A percentile compares a stretch with the other conserved stretches of the same genome.
These are phyloP conservation scores for Neonectria sp. DNA, from an alignment of 2,329 filamentous ascomycete genomes.

Conservation along the genomic window DNA sequence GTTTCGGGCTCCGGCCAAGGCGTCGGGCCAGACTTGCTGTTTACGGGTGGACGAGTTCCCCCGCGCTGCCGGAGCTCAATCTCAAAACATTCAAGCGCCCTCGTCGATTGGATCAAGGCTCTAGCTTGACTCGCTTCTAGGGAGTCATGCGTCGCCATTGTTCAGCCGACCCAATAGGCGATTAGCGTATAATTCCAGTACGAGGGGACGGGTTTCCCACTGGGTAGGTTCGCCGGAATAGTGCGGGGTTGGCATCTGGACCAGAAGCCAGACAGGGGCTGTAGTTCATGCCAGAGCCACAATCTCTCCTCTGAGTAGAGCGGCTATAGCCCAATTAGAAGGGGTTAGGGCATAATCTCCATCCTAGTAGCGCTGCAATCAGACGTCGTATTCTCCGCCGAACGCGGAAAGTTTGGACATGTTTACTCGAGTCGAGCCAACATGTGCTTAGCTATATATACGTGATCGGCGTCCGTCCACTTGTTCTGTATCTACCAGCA, in stretches of 20 bases:
- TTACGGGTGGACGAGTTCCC: not conserved
- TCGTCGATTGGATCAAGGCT: not conserved
- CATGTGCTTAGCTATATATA: not conserved
- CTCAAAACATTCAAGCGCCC: not conserved
- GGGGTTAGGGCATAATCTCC: not conserved
- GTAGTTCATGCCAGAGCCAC: too few species aligned
- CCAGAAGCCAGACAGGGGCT: too few species aligned
- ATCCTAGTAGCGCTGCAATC: constrained; percentile 6
- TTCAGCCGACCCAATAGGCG: not conserved
- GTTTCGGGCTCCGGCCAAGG: not conserved
- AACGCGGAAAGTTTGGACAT: not conserved
- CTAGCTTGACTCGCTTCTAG: too few species aligned
- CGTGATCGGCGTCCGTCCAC: not conserved
- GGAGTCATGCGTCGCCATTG: not conserved
- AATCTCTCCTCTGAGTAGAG: not conserved
- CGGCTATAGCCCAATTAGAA: not conserved
- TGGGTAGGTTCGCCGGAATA: not conserved
- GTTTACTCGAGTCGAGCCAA: not conserved
- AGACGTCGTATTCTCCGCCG: not conserved
- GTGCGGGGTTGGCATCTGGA: not conserved
- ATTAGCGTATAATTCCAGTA: too few species aligned
- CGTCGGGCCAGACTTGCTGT: not conserved
- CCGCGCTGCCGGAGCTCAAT: too few species aligned
- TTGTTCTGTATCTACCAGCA: not conserved
- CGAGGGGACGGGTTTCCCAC: too few species aligned